Evolutionary conservation across 257 asterid species (phyloP), one percentile per base, ranked within the genome.

Genomic region (Solanum appendiculatum): DNA sequence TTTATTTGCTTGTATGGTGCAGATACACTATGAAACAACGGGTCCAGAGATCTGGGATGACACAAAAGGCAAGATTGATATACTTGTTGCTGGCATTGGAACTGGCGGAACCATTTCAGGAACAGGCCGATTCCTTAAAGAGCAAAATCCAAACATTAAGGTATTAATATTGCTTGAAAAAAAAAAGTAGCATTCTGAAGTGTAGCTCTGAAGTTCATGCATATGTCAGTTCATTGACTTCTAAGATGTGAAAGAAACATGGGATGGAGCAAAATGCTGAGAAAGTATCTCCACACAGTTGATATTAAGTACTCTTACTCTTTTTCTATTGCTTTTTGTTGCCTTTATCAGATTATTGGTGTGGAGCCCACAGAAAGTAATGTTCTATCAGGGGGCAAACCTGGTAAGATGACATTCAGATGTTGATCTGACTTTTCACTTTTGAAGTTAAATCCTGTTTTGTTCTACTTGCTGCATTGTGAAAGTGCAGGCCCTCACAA

Each of bases 41-140:
- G 98, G 99, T 86, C 99, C 99, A 23, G 99, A 96, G 94, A 97
- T 97, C 85, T 97, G 99, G 99, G 99, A 97, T 84, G 99, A 97
- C 90, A 94, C 99, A 31, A 95, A 89, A 84, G 99, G 99, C 88
- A 94, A 93, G 91, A 94, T 96, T 87, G 99, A 96, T 92, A 96
- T 97, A 89, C 90, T 97, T 89, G 98, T 97, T 91, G 99, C 99
- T 27, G 99, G 99, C 84, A 96, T 97, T 88, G 99, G 99, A 63
- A 97, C 99, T 84, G 99, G 99, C 81, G 99, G 99, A 88, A 97
- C 99, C 68, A 96, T 97, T 87, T 86, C 98, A 1, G 99, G 99
- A 82, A 97, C 90, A 89, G 99, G 99, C 84, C 93, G 95, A 83
- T 96, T 83, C 91, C 99, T 97, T 72, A 97, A 96, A 90, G 75